Conservation (phyloP, 2,329 filamentous ascomycete species). For the Teratosphaeria pseudoeucalypti region DNA sequence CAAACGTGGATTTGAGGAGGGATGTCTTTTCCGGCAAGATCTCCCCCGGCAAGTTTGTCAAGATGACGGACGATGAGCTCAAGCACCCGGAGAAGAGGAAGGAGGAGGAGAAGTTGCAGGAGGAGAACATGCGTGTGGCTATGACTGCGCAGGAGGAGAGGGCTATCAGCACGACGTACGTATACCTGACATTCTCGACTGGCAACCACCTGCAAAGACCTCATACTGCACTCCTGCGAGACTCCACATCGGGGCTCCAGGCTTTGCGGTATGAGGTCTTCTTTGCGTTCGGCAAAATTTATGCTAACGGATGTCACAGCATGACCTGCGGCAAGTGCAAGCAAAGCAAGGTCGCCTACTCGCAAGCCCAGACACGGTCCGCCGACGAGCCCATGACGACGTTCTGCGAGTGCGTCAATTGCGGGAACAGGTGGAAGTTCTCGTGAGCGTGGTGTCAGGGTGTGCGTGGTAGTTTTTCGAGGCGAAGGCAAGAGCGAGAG, state of each 20-base stretch:
- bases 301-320: slow-evolving; percentile 30
- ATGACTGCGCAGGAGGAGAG: slow-evolving; percentile 90
- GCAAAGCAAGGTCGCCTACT: slow-evolving; percentile 89
- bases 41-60: slow-evolving; percentile 60
- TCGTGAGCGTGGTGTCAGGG: slow-evolving; percentile 16
- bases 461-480: neutral
- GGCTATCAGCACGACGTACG: slow-evolving; percentile 49
- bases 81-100: slow-evolving; percentile 74
- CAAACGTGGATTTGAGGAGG: slow-evolving; percentile 65
- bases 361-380: slow-evolving; percentile 86
- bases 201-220: slow-evolving; percentile 7
- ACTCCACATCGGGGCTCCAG: neutral
- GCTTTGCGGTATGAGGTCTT: slow-evolving; percentile 18
- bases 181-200: neutral
- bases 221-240: slow-evolving; percentile 9
- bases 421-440: slow-evolving; percentile 43
- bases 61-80: slow-evolving; percentile 82
- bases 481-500: neutral
- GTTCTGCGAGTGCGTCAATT: slow-evolving; percentile 45
- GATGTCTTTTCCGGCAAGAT: slow-evolving; percentile 70
- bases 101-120: slow-evolving; percentile 64
- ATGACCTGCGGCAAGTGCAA: slow-evolving; percentile 87
- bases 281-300: slow-evolving; percentile 18
- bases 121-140: slow-evolving; percentile 94
- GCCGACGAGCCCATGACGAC: slow-evolving; percentile 78